phyloP scores from a whole-genome alignment of 352 stramenopile genomes.

The Pythium graminicola region DNA sequence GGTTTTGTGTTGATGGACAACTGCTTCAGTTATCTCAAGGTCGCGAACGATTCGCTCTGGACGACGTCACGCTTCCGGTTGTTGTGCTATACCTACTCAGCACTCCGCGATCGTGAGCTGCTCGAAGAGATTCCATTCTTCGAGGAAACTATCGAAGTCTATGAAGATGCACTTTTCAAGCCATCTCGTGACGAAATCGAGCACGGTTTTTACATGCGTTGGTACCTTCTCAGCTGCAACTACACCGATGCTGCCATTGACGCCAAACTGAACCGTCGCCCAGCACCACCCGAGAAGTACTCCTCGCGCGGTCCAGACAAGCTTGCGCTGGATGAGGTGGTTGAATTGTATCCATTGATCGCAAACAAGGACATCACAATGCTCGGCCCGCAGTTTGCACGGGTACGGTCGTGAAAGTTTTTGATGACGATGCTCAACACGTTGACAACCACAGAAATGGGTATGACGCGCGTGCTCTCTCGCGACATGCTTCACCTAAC shows the following conservation, averaged over 20 bases:
- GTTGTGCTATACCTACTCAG: constrained; percentile 2
- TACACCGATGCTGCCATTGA: constrained; percentile 22
- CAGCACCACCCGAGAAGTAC: constrained; percentile 8
- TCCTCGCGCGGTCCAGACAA: constrained; percentile 17
- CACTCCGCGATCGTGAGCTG: background rate
- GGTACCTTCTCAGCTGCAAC: background rate
- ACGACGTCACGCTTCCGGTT: background rate
- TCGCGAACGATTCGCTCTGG: background rate
- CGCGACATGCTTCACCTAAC: constrained; percentile 12
- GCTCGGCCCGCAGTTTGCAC: background rate
- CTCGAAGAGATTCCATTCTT: constrained; percentile 2
- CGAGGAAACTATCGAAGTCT: background rate
- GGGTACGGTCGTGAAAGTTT: background rate
- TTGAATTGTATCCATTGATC: constrained; percentile 5
- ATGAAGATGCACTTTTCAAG: background rate
- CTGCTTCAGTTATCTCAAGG: constrained; percentile 10
- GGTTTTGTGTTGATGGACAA: constrained; percentile 25
- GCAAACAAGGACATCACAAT: background rate
- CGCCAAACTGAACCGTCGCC: constrained; percentile 8
- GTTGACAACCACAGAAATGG: background rate
- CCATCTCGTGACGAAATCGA: background rate
- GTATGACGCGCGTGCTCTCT: constrained; percentile 8
- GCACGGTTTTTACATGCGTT: background rate
- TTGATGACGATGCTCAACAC: background rate
- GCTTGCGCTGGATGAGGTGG: background rate